These are phyloP conservation scores for Pichia cephalocereana DNA, from an alignment of 805 yeast genomes.

Conservation along the genomic window DNA sequence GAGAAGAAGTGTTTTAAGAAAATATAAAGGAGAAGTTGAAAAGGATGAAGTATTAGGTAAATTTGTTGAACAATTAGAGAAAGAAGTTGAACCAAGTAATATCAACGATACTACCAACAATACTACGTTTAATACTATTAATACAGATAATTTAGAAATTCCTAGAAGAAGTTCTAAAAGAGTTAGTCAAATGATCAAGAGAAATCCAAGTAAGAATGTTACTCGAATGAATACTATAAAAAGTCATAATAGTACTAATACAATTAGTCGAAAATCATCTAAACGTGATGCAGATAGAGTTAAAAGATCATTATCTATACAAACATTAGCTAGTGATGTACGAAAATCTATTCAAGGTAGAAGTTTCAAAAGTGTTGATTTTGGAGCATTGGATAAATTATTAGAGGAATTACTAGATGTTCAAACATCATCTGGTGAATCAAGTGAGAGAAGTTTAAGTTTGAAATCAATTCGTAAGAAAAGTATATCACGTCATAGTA, in stretches of 20 bases:
- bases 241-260: background rate
- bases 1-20: slow-evolving; percentile 3
- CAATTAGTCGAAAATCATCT: background rate
- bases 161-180: slow-evolving; percentile 12
- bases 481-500: too few species aligned
- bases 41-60: slow-evolving; percentile 1
- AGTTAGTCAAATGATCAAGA: background rate
- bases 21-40: slow-evolving; percentile 1
- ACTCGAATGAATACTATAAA: background rate
- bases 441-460: background rate
- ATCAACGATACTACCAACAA: background rate
- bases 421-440: background rate
- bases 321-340: slow-evolving; percentile 1
- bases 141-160: slow-evolving; percentile 1
- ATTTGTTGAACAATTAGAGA: background rate
- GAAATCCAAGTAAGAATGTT: background rate
- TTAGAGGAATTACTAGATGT: background rate
- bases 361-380: slow-evolving; percentile 4
- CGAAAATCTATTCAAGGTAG: background rate
- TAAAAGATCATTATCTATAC: background rate
- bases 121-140: background rate
- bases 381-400: slow-evolving; percentile 3
- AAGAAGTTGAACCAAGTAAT: background rate
- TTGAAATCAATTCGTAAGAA: background rate
- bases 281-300: background rate